phyloP scores from a whole-genome alignment of 768 basidiomycete species.

The Lactarius psammicola region DNA sequence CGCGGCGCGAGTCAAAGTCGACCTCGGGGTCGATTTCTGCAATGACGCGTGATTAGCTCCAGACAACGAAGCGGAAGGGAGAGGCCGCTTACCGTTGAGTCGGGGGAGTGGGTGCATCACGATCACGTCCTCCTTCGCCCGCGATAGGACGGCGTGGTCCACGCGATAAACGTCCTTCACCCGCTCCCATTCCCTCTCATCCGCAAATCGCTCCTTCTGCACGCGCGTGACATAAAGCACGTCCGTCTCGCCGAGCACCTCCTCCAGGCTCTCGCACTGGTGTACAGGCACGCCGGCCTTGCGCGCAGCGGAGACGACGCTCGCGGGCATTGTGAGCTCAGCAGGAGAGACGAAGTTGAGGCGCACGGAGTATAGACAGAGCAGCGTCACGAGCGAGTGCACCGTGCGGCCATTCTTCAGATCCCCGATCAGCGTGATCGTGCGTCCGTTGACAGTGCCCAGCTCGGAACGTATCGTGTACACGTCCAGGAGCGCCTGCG shows the following conservation, averaged over 20 bases:
- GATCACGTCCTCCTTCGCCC: slow-evolving; percentile 96
- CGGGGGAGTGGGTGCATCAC: slow-evolving; percentile 99
- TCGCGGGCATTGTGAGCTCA: slow-evolving; percentile 84
- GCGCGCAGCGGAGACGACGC: slow-evolving; percentile 77
- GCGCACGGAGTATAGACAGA: slow-evolving; percentile 88
- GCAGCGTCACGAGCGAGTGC: slow-evolving; percentile 89
- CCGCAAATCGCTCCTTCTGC: slow-evolving; percentile 90
- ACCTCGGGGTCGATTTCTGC: slow-evolving; percentile 98
- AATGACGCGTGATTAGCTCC: slow-evolving; percentile 8
- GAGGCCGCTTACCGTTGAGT: slow-evolving; percentile 63
- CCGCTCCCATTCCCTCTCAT: slow-evolving; percentile 77
- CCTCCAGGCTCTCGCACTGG: slow-evolving; percentile 86
- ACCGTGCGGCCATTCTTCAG: slow-evolving; percentile 98
- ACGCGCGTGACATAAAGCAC: slow-evolving; percentile 96
- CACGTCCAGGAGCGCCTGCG: slow-evolving; percentile 85
- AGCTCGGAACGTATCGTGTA: slow-evolving; percentile 98
- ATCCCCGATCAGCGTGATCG: slow-evolving; percentile 90
- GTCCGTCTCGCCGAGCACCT: slow-evolving; percentile 89
- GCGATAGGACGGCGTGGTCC: slow-evolving; percentile 88
- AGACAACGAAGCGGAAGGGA: slow-evolving; percentile 3
- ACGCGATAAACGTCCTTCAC: slow-evolving; percentile 93
- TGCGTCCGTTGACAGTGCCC: slow-evolving; percentile 95
- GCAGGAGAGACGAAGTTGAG: slow-evolving; percentile 95
- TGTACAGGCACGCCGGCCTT: slow-evolving; percentile 77
- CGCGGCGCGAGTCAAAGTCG: slow-evolving; percentile 91